Evolutionary conservation across 148 eudicot species (phyloP).

Genomic region (Persicaria tinctoria): DNA sequence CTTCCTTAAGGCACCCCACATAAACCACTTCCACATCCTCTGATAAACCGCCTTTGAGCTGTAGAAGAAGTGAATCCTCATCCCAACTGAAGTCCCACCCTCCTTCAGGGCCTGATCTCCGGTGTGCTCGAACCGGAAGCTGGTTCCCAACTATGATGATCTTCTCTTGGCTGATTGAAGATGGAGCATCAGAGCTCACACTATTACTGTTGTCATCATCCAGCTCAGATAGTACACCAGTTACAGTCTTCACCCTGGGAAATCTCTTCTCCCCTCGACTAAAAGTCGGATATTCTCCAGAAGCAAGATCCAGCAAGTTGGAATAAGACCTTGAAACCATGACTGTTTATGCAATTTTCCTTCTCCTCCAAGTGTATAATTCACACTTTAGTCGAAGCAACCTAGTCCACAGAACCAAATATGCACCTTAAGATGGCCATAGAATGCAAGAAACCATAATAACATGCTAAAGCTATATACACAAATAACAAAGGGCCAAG

Average conservation of each 20-base stretch:
- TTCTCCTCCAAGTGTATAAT: neutral
- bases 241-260: conserved; percentile 18
- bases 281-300: conserved; percentile 14
- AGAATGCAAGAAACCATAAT: neutral
- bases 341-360: conserved; percentile 2
- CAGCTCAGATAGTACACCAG: conserved; percentile 16
- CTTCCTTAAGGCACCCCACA: conserved; percentile 66
- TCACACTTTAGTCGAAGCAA: neutral
- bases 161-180: conserved; percentile 26
- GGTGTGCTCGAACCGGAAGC: conserved; percentile 59
- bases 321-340: conserved; percentile 22
- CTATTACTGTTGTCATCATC: conserved; percentile 15
- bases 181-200: conserved; percentile 17
- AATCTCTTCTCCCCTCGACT: conserved; percentile 14
- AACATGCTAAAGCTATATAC: neutral
- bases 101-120: conserved; percentile 31
- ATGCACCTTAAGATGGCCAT: neutral
- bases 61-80: conserved; percentile 77
- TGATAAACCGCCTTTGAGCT: conserved; percentile 67
- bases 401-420: neutral
- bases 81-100: conserved; percentile 82
- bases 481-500: neutral
- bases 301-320: conserved; percentile 19
- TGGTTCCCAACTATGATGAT: conserved; percentile 82
- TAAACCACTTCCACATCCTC: conserved; percentile 72